Evolutionary conservation across 768 basidiomycete species (phyloP), one percentile per base, ranked within the genome.

Genomic region (Podaxis sp.): DNA sequence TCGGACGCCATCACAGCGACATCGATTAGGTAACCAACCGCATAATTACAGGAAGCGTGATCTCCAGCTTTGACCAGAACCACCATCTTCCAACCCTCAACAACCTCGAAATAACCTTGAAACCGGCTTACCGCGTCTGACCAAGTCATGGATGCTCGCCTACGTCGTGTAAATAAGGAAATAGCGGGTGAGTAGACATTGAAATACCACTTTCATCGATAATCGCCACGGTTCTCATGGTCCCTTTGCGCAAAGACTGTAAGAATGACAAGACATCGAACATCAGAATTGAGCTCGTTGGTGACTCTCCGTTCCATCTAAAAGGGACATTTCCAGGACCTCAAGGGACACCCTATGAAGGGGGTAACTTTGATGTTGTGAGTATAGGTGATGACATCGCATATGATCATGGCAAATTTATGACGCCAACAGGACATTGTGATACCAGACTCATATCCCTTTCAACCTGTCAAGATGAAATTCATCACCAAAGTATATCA

Each of bases 401-500:
- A 25, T 50, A 27, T 44, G 56, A 55, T 40, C 50, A 21, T 46
- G 11, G 58, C 64, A 35, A 35, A n/a, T 50, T 55, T 57, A 27
- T 56, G 46, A 51, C 50, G 21, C 56, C 44, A 56, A 65, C 67
- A 93, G 92, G 95, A 98, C 70, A 98, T 98, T 65, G 80, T 89
- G 18, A 93, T 98, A 66, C 95, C 95, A 6, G 92, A 94, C 47
- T 85, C 91, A 52, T 93, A 93, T 70, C 92, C 91, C 16, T 93
- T 94, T 72, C 90, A 94, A 70, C 94, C 96, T 0, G 89, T 95
- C 57, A 97, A 98, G 82, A 97, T 98, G 93, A 95, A 95, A 72
- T 98, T 98, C 75, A 87, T 96, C 63, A 98, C 95, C 38, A 94
- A 94, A 73, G 90, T 96, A 28, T 97, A 94, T 71, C 94, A 98